Evolutionary conservation across 805 yeast species (phyloP), one percentile per base, ranked within the genome.

Genomic region (Candida nemodendra): DNA sequence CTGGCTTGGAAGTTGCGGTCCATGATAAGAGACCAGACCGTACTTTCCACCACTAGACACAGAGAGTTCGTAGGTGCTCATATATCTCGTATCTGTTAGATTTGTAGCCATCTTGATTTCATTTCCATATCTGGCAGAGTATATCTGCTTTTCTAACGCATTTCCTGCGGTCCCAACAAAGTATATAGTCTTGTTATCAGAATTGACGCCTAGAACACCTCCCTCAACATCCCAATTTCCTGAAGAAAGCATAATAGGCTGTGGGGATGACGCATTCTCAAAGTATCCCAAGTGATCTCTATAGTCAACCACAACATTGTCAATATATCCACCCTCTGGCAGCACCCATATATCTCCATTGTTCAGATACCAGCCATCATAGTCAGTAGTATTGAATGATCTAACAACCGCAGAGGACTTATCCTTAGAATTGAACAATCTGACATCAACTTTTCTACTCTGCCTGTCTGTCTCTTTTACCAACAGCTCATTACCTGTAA

Each of bases 251-350:
- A 57, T 26, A 32, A 69, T 64, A 1, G 79, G 79, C 3, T 58
- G 53, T 0, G 62, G 50, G 23, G 72, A 55, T 4, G 61, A 53
- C 1, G 74, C 68, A 2, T 73, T 65, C 13, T 71, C 62, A 48
- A 77, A 84, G 53, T 74, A 78, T 2, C 79, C 86, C 32, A 85
- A 59, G 55, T 84, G 93, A 44, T 74, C 76, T 56, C 61, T 81
- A 0, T 84, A 81, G 9, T 54, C 66, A 23, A 67, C 69, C 13
- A 73, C 78, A 11, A 78, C 69, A 3, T 77, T 61, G 54, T 84
- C 93, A 34, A 84, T 67, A 51, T 79, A 85, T 0, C 91, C 91
- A 21, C 51, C 52, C 5, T 57, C 61, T 5, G 77, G 75, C 3
- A 74, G 54, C 1, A 63, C 58, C 14, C 54, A 39, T 11, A 73